These are phyloP conservation scores for Camptophora hylomeconis DNA, from an alignment of 2,329 filamentous ascomycete species.

Conservation along the genomic window DNA sequence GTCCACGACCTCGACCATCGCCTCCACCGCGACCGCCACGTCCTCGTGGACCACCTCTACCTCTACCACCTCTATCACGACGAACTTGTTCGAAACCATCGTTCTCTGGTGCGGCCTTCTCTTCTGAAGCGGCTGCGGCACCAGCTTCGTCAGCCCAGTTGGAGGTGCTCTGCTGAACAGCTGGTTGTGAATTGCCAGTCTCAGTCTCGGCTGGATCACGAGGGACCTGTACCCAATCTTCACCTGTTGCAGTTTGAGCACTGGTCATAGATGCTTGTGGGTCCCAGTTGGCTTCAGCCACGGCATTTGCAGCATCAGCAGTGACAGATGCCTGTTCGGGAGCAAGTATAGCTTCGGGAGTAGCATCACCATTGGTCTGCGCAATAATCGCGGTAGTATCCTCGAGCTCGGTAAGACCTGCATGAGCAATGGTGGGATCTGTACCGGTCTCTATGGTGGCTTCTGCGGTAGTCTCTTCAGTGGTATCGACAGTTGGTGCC, in stretches of 20 bases:
- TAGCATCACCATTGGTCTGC: constrained; percentile 33
- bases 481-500: constrained; percentile 29
- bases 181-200: constrained; percentile 49
- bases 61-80: constrained; percentile 24
- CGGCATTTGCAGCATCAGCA: constrained; percentile 29
- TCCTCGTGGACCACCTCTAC: constrained; percentile 25
- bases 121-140: constrained; percentile 28
- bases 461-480: constrained; percentile 30
- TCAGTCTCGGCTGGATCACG: constrained; percentile 65
- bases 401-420: constrained; percentile 47
- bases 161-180: constrained; percentile 41
- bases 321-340: constrained; percentile 28
- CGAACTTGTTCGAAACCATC: constrained; percentile 26
- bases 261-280: constrained; percentile 34
- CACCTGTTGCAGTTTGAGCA: constrained; percentile 42
- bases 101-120: constrained; percentile 19
- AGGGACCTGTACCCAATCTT: constrained; percentile 58
- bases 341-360: constrained; percentile 17
- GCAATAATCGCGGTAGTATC: constrained; percentile 43
- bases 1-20: constrained; percentile 18
- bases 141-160: constrained; percentile 77
- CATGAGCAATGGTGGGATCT: constrained; percentile 49
- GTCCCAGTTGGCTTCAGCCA: constrained; percentile 44
- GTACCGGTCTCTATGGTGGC: constrained; percentile 28
- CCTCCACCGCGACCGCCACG: constrained; percentile 23